Evolutionary conservation across 2,329 filamentous ascomycete genomes (phyloP).

Genomic region (Exserohilum rostratum): DNA sequence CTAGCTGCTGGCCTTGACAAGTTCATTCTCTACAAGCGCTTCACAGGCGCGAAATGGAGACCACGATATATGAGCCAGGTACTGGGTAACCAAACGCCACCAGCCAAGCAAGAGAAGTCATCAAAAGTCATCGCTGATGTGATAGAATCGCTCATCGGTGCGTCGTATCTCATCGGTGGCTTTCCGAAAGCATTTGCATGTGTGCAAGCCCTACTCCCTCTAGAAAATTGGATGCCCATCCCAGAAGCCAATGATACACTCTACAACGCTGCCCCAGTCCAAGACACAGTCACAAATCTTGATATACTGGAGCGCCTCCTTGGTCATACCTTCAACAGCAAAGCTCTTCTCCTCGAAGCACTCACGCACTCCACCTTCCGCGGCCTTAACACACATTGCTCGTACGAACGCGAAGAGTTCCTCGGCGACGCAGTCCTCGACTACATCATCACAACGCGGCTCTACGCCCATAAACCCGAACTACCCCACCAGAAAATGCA

Average conservation of each 20-base stretch:
- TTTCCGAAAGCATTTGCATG: slow-evolving; percentile 67
- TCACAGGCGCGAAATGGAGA: slow-evolving; percentile 75
- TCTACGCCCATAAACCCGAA: slow-evolving; percentile 60
- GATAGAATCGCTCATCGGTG: slow-evolving; percentile 83
- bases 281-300: slow-evolving; percentile 21
- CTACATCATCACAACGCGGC: slow-evolving; percentile 69
- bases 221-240: slow-evolving; percentile 53
- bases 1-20: slow-evolving; percentile 68
- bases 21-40: slow-evolving; percentile 72
- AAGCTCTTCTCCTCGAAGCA: slow-evolving; percentile 74
- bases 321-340: slow-evolving; percentile 72
- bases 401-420: slow-evolving; percentile 82
- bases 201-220: slow-evolving; percentile 67
- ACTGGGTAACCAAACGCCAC: slow-evolving; percentile 19
- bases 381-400: slow-evolving; percentile 51
- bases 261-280: slow-evolving; percentile 23
- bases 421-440: slow-evolving; percentile 87
- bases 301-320: slow-evolving; percentile 67
- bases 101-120: slow-evolving; percentile 58
- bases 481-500: slow-evolving; percentile 72
- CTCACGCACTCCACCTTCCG: slow-evolving; percentile 75
- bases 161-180: slow-evolving; percentile 72
- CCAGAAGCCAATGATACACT: slow-evolving; percentile 35
- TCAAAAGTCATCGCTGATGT: slow-evolving; percentile 87
- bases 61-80: slow-evolving; percentile 64